These are phyloP conservation scores for Aspergillus brunneoviolaceus DNA, from an alignment of 2,329 filamentous ascomycete genomes.

Conservation along the genomic window DNA sequence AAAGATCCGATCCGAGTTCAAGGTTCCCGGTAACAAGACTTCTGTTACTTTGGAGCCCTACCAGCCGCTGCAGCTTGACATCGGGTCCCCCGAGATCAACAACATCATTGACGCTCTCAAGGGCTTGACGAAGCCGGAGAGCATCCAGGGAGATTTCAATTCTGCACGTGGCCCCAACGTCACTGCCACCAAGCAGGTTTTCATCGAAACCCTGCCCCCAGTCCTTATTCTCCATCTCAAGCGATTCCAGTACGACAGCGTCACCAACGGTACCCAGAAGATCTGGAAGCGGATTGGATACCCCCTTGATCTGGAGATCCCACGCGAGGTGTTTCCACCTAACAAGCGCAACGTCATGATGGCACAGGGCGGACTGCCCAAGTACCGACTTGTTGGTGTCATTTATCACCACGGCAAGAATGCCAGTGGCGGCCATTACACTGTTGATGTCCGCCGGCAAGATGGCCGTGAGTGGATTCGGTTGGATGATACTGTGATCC, in stretches of 20 bases:
- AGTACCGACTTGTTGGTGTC: conserved; percentile 82
- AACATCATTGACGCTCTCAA: conserved; percentile 92
- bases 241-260: conserved; percentile 91
- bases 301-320: conserved; percentile 89
- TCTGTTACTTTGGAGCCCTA: conserved; percentile 93
- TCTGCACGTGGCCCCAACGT: conserved; percentile 74
- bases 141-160: conserved; percentile 79
- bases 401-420: conserved; percentile 98
- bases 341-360: conserved; percentile 67
- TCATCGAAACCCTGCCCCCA: conserved; percentile 86
- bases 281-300: conserved; percentile 99
- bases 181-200: conserved; percentile 86
- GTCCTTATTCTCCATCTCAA: conserved; percentile 94
- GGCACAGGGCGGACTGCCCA: conserved; percentile 69
- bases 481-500: conserved; percentile 88
- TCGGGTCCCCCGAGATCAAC: conserved; percentile 79
- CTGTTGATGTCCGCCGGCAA: conserved; percentile 91
- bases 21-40: conserved; percentile 80
- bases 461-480: conserved; percentile 96
- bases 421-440: conserved; percentile 94
- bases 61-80: conserved; percentile 91
- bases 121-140: conserved; percentile 78
- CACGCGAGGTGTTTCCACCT: conserved; percentile 80
- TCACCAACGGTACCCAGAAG: conserved; percentile 81
- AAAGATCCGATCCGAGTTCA: conserved; percentile 83